Evolutionary conservation across 257 asterid species (phyloP).

Genomic region (Solanum piurae): DNA sequence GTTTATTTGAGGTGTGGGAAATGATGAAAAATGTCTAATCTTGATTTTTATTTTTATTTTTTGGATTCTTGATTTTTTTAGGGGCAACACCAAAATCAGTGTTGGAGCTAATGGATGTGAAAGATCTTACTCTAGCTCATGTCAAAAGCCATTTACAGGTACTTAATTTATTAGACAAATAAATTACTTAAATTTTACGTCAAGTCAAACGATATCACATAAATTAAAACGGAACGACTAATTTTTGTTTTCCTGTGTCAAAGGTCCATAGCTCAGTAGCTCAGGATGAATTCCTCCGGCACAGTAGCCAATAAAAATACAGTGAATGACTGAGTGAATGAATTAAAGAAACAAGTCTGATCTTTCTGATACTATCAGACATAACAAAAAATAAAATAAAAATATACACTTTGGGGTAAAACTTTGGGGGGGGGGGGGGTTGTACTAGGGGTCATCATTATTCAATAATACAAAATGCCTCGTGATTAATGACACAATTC

Average conservation of each 20-base stretch:
- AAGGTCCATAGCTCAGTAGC: not conserved
- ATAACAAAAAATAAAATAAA: not conserved
- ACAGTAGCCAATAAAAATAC: slow-evolving; percentile 74
- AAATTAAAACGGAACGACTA: accelerated
- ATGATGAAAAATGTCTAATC: not conserved
- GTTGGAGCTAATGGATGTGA: slow-evolving; percentile 88
- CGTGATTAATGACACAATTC: slow-evolving; percentile 38
- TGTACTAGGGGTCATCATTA: slow-evolving; percentile 42
- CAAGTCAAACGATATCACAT: accelerated
- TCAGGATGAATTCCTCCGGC: slow-evolving; percentile 46
- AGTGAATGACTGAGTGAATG: slow-evolving; percentile 51
- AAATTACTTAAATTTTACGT: not conserved
- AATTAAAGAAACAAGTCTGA: slow-evolving; percentile 42
- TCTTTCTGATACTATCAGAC: slow-evolving; percentile 15
- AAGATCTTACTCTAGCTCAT: slow-evolving; percentile 89
- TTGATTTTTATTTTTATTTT: not conserved
- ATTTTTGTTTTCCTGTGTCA: not conserved
- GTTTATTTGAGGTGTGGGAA: not conserved
- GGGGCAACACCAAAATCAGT: slow-evolving; percentile 98
- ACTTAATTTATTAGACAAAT: not conserved
- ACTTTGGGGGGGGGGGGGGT: accelerated
- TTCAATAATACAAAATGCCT: slow-evolving; percentile 55
- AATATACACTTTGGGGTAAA: not conserved
- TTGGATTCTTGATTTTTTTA: not conserved
- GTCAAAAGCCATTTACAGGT: slow-evolving; percentile 96